Base-by-base conservation (phyloP, 2,329 filamentous ascomycete genomes). In the Thyridium curvatum region DNA sequence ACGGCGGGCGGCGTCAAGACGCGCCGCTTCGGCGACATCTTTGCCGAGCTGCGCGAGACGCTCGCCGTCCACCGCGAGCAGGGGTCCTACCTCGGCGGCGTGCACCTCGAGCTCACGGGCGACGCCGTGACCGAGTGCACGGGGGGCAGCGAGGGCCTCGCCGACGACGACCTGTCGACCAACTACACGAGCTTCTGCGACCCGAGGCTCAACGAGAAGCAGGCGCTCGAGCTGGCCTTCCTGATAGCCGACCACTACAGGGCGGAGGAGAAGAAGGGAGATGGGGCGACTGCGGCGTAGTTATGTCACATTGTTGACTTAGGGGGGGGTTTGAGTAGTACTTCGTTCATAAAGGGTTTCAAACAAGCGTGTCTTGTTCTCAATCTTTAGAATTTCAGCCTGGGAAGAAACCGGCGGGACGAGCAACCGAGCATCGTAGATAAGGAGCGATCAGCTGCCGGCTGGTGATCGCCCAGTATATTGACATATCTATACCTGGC, bases 141-240 rank as follows among this genome's bases (percentile, higher is more conserved):
- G 1, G 93, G 93, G 41, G 93, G 93, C 15, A 91, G 87, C 46
- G 87, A 88, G 56, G 86, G 84, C 0, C 66, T 97, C 42, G 86
- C 77, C 29, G 93, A 97, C 61, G 86, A 93, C 45, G 91, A 96
- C 55, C 60, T 98, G 52, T 84, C 84, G 3, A 77, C 88, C 47
- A 90, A 95, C 54, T 98, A 98, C 64, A 94, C 89, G 5, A 94
- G 85, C 30, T 97, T 91, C 69, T 98, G 93, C 60, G 93, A 98
- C 60, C 93, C 93, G 5, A 69, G 93, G 17, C 67, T 98, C 49
- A 98, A 98, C 56, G 93, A 97, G 73, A 96, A 97, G 68, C 93
- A 98, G 69, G 90, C 93, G 1, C 72, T 98, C 12, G 93, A 98
- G 68, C 64, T 97, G 59, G 90, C 93, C 0, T 98, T 98, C 61